Conservation (phyloP, 73 alveolate genomes). For the Tetrahymena thermophila region DNA sequence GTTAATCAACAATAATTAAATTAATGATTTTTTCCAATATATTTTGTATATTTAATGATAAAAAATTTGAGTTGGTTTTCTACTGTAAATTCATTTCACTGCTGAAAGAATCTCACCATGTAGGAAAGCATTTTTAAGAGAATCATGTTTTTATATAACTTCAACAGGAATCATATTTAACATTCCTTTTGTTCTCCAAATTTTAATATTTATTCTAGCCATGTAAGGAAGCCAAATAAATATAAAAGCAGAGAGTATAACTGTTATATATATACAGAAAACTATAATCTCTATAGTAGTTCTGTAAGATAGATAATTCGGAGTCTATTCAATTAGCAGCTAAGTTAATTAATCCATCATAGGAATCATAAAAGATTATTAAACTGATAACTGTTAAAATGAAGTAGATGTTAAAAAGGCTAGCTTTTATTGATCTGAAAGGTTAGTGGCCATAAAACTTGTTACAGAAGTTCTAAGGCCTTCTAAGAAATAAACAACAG, state of each 20-base stretch:
- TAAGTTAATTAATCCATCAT: neutral
- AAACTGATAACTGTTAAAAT: neutral
- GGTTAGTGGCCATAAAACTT: neutral
- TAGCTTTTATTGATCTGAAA: neutral
- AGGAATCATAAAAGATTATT: neutral
- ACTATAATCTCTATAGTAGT: neutral
- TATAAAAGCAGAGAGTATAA: neutral
- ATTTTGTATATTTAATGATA: too few species aligned
- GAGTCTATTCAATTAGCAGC: neutral
- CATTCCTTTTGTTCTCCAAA: slow-evolving; percentile 48
- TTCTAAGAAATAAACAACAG: neutral
- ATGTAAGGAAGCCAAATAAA: neutral
- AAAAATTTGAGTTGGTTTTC: neutral
- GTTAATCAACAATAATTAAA: too few species aligned
- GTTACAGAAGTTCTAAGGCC: neutral
- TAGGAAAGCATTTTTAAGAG: slow-evolving; percentile 30
- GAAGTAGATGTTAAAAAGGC: neutral
- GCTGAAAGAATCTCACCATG: slow-evolving; percentile 32
- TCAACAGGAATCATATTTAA: slow-evolving; percentile 35
- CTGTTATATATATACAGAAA: neutral
- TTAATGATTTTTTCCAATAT: too few species aligned
- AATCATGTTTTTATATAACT: slow-evolving; percentile 15
- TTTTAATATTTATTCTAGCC: neutral
- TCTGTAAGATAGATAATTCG: neutral
- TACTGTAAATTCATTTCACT: neutral